Conservation (phyloP, 192 early-diverging fungal species). For the Diversispora epigaea region DNA sequence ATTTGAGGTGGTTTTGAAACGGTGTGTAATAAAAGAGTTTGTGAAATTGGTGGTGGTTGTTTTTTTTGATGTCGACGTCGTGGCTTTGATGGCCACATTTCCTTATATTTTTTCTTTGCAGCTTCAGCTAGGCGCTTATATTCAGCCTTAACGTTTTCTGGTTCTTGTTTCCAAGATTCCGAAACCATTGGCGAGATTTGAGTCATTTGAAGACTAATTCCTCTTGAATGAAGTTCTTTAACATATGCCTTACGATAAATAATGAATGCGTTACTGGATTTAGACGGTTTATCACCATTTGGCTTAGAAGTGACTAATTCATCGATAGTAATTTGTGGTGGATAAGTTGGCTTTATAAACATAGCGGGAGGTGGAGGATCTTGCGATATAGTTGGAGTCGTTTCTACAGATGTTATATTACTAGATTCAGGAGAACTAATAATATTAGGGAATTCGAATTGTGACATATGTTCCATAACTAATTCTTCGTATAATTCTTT, state of each 20-base stretch:
- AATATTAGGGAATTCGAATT: not conserved
- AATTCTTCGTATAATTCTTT: too few relatives aligned
- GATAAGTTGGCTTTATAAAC: slow-evolving; percentile 10
- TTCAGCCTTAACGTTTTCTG: slow-evolving; percentile 1
- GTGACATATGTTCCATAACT: not conserved
- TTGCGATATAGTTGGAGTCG: not conserved
- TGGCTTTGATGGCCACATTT: slow-evolving; percentile 19
- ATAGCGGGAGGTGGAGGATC: not conserved
- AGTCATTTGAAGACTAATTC: slow-evolving; percentile 24
- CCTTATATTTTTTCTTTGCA: slow-evolving; percentile 14
- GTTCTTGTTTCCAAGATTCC: slow-evolving; percentile 9
- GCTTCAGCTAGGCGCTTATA: slow-evolving; percentile 12
- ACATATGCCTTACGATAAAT: slow-evolving; percentile 27
- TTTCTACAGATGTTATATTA: not conserved
- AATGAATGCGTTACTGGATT: slow-evolving; percentile 25
- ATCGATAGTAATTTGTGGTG: not conserved
- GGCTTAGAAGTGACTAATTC: slow-evolving; percentile 13
- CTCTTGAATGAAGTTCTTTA: slow-evolving; percentile 20
- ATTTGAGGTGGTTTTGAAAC: not conserved
- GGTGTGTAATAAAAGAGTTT: not conserved
- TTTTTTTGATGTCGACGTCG: slow-evolving; percentile 15
- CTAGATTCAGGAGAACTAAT: slow-evolving; percentile 7
- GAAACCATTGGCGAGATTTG: slow-evolving; percentile 20
- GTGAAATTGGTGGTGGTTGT: not conserved
- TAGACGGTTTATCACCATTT: not conserved